Percentiles rank a stretch among this genome's conserved stretches.
Evolutionary conservation across 768 basidiomycete genomes (phyloP).

Genomic region (Psilocybe cubensis): DNA sequence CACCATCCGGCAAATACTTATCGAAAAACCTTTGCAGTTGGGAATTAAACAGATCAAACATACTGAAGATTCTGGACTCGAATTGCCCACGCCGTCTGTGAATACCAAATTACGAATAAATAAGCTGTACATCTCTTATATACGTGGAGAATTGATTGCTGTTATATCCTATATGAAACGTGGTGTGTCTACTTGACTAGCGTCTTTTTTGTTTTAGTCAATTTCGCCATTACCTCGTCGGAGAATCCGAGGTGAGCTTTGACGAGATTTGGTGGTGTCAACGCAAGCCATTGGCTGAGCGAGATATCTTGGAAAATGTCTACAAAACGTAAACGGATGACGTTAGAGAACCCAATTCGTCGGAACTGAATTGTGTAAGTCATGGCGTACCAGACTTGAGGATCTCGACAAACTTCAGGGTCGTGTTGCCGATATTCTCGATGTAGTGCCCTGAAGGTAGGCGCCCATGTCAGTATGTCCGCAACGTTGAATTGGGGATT

Average conservation of each 20-base stretch:
- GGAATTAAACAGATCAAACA: constrained; percentile 2
- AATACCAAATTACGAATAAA: neutral
- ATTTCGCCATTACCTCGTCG: constrained; percentile 48
- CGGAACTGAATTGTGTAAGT: neutral
- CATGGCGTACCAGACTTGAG: constrained; percentile 49
- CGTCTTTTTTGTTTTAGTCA: constrained; percentile 54
- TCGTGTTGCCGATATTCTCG: constrained; percentile 65
- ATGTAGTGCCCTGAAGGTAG: constrained; percentile 58
- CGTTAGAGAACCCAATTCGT: neutral
- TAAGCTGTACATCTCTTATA: neutral
- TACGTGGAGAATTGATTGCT: neutral
- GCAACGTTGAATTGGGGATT: neutral
- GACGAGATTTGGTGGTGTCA: constrained; percentile 60
- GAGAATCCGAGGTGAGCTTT: constrained; percentile 63
- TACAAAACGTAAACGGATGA: constrained; percentile 15
- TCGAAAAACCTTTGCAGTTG: constrained; percentile 1
- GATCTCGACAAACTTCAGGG: constrained; percentile 64
- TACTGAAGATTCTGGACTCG: too few relatives aligned
- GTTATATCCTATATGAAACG: neutral
- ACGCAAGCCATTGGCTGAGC: constrained; percentile 63
- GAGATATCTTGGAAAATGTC: constrained; percentile 60
- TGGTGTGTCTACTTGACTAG: constrained; percentile 36
- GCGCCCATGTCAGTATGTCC: neutral
- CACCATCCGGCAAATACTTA: neutral
- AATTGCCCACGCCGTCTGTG: neutral